Percentiles rank a stretch among this genome's conserved stretches.
Conservation (phyloP, 805 yeast species). For the Lachancea mirantina region DNA sequence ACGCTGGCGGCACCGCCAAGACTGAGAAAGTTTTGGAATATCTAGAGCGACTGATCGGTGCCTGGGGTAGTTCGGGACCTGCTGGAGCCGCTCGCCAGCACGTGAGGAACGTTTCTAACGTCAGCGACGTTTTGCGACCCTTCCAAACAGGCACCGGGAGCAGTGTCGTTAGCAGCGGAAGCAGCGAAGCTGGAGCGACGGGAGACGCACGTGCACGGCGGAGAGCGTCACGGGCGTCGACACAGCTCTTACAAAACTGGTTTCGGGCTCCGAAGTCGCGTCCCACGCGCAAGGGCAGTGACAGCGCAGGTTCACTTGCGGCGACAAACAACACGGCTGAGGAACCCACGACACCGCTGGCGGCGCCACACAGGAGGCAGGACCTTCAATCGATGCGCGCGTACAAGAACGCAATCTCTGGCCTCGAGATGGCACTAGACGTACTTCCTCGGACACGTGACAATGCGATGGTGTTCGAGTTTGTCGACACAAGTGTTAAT, state of each 20-base stretch:
- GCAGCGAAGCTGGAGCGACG: no score
- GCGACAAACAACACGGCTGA: not conserved
- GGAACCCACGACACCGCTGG: not conserved
- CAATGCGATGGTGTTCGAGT: constrained; percentile 15
- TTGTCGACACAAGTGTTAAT: constrained; percentile 11
- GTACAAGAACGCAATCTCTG: constrained; percentile 11
- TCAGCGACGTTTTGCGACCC: not conserved
- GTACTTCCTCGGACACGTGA: constrained; percentile 9
- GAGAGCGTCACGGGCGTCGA: no score
- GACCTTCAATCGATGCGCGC: constrained; percentile 9
- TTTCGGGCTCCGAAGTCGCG: no score
- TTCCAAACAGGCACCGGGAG: no score
- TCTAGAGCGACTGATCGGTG: constrained; percentile 10
- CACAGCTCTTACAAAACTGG: no score
- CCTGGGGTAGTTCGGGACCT: not conserved
- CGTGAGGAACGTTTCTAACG: not conserved
- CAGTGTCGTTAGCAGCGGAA: no score
- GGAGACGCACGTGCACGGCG: no score
- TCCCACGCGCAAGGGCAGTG: not conserved
- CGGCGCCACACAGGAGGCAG: constrained; percentile 5
- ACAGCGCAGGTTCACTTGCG: not conserved
- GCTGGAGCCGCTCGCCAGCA: not conserved
- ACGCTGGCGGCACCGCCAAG: constrained; percentile 1
- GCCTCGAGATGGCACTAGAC: constrained; percentile 9
- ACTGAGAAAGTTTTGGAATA: constrained; percentile 10